phyloP scores from a whole-genome alignment of 306 rosid species.

The Trifolium fragiferum region DNA sequence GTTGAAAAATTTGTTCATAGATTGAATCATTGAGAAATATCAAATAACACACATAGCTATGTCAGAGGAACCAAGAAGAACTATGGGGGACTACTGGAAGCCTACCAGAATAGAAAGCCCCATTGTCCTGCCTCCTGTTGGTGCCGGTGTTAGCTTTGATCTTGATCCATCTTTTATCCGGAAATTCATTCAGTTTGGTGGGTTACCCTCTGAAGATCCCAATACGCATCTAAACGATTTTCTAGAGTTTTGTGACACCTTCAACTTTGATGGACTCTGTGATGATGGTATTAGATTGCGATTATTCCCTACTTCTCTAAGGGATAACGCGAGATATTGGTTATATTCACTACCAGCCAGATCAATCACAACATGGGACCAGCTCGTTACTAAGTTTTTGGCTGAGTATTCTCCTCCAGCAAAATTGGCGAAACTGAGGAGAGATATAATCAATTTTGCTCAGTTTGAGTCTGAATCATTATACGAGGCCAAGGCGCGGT shows the following conservation, averaged over 20 bases:
- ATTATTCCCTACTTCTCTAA: neutral
- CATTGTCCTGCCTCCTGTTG: neutral
- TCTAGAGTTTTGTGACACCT: neutral
- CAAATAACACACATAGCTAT: neutral
- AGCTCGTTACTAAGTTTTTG: neutral
- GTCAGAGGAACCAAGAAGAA: neutral
- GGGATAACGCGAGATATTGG: neutral
- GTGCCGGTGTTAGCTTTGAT: neutral
- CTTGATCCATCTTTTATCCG: neutral
- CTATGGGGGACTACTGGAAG: neutral
- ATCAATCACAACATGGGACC: slow-evolving; percentile 19
- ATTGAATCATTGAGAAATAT: neutral
- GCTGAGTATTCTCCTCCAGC: neutral
- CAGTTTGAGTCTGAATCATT: neutral
- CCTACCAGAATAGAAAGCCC: neutral
- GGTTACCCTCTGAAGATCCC: neutral
- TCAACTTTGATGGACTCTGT: neutral
- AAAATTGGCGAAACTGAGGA: neutral
- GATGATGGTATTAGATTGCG: neutral
- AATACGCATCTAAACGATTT: neutral
- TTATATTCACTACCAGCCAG: neutral
- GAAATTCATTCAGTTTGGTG: neutral
- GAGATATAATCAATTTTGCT: neutral
- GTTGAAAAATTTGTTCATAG: neutral
- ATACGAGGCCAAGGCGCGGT: neutral